Percentiles rank a stretch among this genome's conserved stretches.
phyloP scores from a whole-genome alignment of 2,329 filamentous ascomycete genomes.

The Apiospora sp. region DNA sequence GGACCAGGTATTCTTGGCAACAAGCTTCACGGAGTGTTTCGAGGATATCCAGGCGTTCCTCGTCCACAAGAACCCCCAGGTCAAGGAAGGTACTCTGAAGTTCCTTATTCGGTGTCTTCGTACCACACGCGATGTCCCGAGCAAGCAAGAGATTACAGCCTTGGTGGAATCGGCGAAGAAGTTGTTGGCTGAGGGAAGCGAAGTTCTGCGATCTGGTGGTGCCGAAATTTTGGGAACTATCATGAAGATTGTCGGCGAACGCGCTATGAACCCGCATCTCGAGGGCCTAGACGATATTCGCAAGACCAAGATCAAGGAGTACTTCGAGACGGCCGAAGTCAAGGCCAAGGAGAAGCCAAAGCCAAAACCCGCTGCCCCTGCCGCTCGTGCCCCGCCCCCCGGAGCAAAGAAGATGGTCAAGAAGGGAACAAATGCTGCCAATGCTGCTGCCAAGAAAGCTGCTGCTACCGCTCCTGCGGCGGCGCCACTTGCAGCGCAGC shows the following conservation, averaged over 20 bases:
- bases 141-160: conserved; percentile 81
- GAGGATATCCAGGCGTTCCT: conserved; percentile 88
- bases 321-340: conserved; percentile 79
- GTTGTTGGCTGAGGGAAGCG: conserved; percentile 86
- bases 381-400: conserved; percentile 58
- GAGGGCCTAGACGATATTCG: conserved; percentile 95
- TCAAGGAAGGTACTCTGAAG: conserved; percentile 94
- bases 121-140: conserved; percentile 83
- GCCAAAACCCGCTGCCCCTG: conserved; percentile 68
- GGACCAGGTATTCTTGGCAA: conserved; percentile 72
- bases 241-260: conserved; percentile 98
- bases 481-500: conserved; percentile 60
- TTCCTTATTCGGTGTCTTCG: conserved; percentile 90
- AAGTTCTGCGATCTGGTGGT: conserved; percentile 84
- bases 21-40: conserved; percentile 82
- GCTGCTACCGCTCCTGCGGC: conserved; percentile 47
- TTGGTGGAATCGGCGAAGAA: conserved; percentile 93
- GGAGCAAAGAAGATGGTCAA: conserved; percentile 49
- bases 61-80: conserved; percentile 94
- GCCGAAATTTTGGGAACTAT: conserved; percentile 92
- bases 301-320: conserved; percentile 96
- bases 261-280: conserved; percentile 91
- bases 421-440: conserved; percentile 60
- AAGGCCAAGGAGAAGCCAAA: conserved; percentile 94
- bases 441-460: conserved; percentile 61